Evolutionary conservation across 352 stramenopile genomes (phyloP), one percentile per base, ranked within the genome.

Genomic region (Phytophthora pisi): DNA sequence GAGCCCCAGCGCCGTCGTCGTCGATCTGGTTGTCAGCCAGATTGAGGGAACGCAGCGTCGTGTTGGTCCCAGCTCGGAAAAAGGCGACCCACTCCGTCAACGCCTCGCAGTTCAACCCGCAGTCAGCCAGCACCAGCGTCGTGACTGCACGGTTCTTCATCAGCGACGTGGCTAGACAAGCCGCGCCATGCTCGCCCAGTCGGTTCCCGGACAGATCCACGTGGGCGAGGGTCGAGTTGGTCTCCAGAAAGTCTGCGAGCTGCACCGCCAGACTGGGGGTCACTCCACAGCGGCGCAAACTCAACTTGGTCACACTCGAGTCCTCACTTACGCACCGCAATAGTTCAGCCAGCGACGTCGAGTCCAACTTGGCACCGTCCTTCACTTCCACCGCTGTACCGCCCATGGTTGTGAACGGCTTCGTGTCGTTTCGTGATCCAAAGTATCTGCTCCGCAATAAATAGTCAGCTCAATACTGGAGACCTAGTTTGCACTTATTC

Each of bases 171-270:
- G 73, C 73, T 34, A 86, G 50, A 57, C 70, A 84, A 42, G 20
- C 61, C 23, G 61, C 70, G n/a, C 75, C 78, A 54, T 86, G 75
- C 1, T 61, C 60, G 1, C 76, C 68, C 36, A 84, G 68, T 50
- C 62, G 30, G 46, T 84, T 84, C 38, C 61, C 68, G 0, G 64
- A 59, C 16, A 86, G 62, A 70, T 86, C 75, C 6, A 86, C 52
- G 30, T 63, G 54, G 15, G 68, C 77, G 45, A 86, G 47, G 23
- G 67, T 81, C 50, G 53, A 38, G 51, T 86, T 86, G 24, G 51
- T 70, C 59, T 82, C 78, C 15, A 86, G 60, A 62, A 86, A 84
- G 51, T 84, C 73, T 13, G 78, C 73, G 36, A 86, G 36, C 53
- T 81, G 70, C 23, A 82, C 78, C 6, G 73, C 66, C 51, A 86